These are phyloP conservation scores for Tylopilus orsonianus DNA, from an alignment of 1,284 basidiomycete genomes.

Conservation along the genomic window DNA sequence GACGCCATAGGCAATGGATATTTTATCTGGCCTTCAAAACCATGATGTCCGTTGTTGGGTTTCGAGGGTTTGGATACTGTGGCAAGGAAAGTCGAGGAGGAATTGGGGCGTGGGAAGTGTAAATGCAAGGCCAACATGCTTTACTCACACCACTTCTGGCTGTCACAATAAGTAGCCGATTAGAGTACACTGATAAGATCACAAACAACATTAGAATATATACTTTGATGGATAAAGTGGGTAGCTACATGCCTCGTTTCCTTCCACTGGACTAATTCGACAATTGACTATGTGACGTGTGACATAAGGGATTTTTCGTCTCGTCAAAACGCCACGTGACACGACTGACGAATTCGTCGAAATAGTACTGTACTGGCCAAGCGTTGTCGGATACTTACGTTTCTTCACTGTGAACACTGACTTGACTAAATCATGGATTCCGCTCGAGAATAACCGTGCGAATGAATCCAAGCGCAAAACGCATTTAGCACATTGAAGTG, in stretches of 20 bases:
- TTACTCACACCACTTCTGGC: conserved; percentile 1
- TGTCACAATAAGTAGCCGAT: not conserved
- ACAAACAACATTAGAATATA: too few species aligned
- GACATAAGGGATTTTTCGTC: too few species aligned
- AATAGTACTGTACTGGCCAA: too few species aligned
- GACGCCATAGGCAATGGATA: too few species aligned
- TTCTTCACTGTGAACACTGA: conserved; percentile 59
- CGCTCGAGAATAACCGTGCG: conserved; percentile 60
- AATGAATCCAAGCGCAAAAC: conserved; percentile 69
- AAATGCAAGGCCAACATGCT: conserved; percentile 3
- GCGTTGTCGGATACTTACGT: conserved; percentile 80
- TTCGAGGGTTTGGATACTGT: not conserved
- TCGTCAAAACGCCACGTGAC: too few species aligned
- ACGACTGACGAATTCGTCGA: too few species aligned
- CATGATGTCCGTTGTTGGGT: too few species aligned
- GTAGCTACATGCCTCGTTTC: too few species aligned
- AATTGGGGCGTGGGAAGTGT: conserved; percentile 1
- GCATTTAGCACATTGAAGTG: conserved; percentile 76
- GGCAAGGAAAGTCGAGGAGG: conserved; percentile 16
- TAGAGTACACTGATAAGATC: not conserved
- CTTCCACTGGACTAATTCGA: too few species aligned
- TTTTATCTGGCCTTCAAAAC: too few species aligned
- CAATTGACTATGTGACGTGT: too few species aligned
- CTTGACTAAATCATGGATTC: conserved; percentile 37
- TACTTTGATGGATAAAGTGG: too few species aligned